Evolutionary conservation across 208 protist genomes (phyloP).

Genomic region (Crithidia fasciculata): DNA sequence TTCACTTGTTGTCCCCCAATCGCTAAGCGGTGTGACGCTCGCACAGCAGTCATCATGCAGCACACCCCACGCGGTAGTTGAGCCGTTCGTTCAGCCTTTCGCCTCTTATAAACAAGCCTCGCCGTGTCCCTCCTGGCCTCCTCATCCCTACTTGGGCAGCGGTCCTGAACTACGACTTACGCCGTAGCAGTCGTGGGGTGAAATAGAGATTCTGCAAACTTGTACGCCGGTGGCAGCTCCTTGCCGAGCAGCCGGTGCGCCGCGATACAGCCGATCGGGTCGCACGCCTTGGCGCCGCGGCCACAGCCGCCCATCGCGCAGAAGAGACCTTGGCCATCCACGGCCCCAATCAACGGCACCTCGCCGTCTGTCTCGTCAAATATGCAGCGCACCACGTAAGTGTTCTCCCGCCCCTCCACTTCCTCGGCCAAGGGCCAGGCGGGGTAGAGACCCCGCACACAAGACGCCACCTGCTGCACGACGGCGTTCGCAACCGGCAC

Average conservation of each 20-base stretch:
- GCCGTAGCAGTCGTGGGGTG: no score
- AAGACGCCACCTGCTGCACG: constrained; percentile 3
- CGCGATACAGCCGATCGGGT: constrained; percentile 36
- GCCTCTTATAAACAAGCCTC: no score
- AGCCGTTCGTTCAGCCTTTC: no score
- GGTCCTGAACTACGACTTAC: no score
- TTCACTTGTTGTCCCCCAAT: no score
- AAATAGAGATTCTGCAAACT: no score
- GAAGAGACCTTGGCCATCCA: constrained; percentile 24
- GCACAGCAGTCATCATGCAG: no score
- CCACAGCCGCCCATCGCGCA: constrained; percentile 30
- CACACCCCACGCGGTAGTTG: no score
- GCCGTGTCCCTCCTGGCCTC: no score
- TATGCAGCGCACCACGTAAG: constrained; percentile 26
- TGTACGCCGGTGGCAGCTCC: constrained; percentile 11
- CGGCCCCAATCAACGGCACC: constrained; percentile 23
- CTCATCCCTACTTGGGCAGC: no score
- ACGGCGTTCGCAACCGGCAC: background rate
- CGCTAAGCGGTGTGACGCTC: no score
- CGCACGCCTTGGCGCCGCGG: constrained; percentile 30
- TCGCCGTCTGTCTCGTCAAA: constrained; percentile 16
- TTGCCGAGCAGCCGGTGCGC: constrained; percentile 31
- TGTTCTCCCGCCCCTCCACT: background rate
- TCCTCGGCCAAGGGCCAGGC: constrained; percentile 23
- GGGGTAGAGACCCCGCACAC: constrained; percentile 7